Evolutionary conservation across 1,284 basidiomycete species (phyloP).

Genomic region (Lentinula novae-zelandiae): DNA sequence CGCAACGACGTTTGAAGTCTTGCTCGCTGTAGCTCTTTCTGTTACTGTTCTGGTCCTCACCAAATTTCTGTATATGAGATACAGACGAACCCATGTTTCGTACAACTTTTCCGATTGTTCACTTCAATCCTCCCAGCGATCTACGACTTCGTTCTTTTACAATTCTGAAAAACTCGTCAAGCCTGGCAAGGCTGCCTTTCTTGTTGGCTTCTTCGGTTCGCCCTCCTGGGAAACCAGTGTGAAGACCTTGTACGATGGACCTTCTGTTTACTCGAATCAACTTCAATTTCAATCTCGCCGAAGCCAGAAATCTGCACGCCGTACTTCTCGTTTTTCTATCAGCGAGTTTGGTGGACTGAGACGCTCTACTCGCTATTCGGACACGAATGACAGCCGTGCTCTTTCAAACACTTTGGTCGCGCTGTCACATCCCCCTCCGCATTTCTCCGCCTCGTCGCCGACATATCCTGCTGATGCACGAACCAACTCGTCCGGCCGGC

Average conservation of each 20-base stretch:
- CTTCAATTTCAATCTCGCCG: slow-evolving; percentile 10
- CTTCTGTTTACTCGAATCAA: slow-evolving; percentile 1
- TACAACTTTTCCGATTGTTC: slow-evolving; percentile 15
- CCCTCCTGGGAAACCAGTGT: slow-evolving; percentile 39
- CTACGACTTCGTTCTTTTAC: slow-evolving; percentile 19
- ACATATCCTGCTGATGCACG: slow-evolving; percentile 9
- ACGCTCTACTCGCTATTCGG: background rate
- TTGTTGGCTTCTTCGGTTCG: slow-evolving; percentile 43
- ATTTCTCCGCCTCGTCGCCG: slow-evolving; percentile 3
- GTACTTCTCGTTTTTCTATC: slow-evolving; percentile 5
- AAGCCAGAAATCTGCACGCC: background rate
- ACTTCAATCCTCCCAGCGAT: slow-evolving; percentile 16
- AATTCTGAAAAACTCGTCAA: slow-evolving; percentile 9
- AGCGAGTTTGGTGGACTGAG: slow-evolving; percentile 13
- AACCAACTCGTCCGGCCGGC: slow-evolving; percentile 18
- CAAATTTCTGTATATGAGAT: slow-evolving; percentile 25
- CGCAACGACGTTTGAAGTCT: slow-evolving; percentile 23
- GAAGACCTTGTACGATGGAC: slow-evolving; percentile 17
- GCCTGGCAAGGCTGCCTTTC: slow-evolving; percentile 26
- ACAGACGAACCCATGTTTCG: slow-evolving; percentile 12
- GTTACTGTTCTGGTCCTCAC: slow-evolving; percentile 23
- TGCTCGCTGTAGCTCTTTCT: slow-evolving; percentile 21
- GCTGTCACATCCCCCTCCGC: background rate
- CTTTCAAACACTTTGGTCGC: slow-evolving; percentile 14
- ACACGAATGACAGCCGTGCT: slow-evolving; percentile 12